These are phyloP conservation scores for Dactylellina leptospora DNA, from an alignment of 2,329 filamentous ascomycete species.

Conservation along the genomic window DNA sequence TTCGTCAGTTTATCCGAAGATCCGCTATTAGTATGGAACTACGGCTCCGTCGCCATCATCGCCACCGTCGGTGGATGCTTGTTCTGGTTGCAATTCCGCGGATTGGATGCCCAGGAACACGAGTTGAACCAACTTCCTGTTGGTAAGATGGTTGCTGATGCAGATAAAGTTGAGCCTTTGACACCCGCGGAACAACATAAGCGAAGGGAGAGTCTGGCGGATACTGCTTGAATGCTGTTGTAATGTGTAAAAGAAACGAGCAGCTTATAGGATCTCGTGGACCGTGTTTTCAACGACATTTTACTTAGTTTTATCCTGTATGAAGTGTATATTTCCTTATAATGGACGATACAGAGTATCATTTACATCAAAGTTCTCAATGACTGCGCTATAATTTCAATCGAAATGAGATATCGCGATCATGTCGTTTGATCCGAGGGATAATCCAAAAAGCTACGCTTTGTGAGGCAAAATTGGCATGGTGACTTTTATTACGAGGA, in stretches of 20 bases:
- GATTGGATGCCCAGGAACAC: conserved; percentile 74
- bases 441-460: no score
- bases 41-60: conserved; percentile 70
- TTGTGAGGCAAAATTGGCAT: no score
- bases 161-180: conserved; percentile 34
- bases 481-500: no score
- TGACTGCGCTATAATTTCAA: no score
- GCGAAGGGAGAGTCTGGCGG: conserved; percentile 32
- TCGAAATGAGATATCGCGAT: no score
- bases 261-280: no score
- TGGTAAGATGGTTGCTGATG: conserved; percentile 30
- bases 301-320: conserved; percentile 2
- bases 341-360: conserved; percentile 19
- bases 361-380: no score
- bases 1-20: conserved; percentile 71
- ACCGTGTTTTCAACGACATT: not conserved
- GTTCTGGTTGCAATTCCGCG: conserved; percentile 75
- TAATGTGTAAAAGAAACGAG: not conserved
- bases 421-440: no score
- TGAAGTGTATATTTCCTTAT: conserved; percentile 3
- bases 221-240: conserved; percentile 12
- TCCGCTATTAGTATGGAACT: conserved; percentile 77
- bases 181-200: conserved; percentile 33
- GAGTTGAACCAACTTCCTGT: conserved; percentile 69
- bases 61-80: conserved; percentile 69